Percentiles rank a stretch among this genome's conserved stretches.
Evolutionary conservation across 192 early-diverging fungal genomes (phyloP).

Genomic region (Kappamyces sp.): DNA sequence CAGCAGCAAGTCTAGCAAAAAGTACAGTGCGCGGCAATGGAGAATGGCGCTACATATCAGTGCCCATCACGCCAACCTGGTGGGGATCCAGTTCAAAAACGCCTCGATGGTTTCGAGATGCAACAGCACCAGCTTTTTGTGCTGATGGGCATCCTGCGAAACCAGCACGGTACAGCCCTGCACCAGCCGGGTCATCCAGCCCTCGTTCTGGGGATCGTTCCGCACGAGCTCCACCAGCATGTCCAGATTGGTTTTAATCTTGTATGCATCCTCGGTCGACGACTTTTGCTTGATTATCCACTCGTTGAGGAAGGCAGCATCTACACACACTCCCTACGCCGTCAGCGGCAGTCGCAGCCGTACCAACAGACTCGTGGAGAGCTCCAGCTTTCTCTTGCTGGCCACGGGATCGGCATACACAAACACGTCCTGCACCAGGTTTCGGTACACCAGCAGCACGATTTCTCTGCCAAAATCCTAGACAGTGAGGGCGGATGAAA

Average conservation of each 20-base stretch:
- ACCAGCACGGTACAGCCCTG: slow-evolving; percentile 25
- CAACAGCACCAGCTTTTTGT: slow-evolving; percentile 18
- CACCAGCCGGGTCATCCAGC: slow-evolving; percentile 48
- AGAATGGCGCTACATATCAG: slow-evolving; percentile 20
- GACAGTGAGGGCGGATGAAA: background rate
- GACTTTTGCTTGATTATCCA: background rate
- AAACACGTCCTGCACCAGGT: slow-evolving; percentile 58
- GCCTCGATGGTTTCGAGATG: slow-evolving; percentile 33
- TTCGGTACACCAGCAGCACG: slow-evolving; percentile 42
- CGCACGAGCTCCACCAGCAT: slow-evolving; percentile 39
- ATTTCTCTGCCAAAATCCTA: slow-evolving; percentile 32
- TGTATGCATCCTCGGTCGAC: background rate
- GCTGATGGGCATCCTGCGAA: slow-evolving; percentile 4
- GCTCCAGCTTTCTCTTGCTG: slow-evolving; percentile 46
- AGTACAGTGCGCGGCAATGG: slow-evolving; percentile 17
- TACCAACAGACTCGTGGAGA: slow-evolving; percentile 47
- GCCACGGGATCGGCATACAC: slow-evolving; percentile 57
- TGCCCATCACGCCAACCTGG: slow-evolving; percentile 11
- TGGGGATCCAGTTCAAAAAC: slow-evolving; percentile 22
- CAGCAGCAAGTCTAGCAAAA: slow-evolving; percentile 20
- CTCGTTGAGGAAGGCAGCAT: no score
- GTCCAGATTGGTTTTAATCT: slow-evolving; percentile 18
- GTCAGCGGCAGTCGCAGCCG: slow-evolving; percentile 20
- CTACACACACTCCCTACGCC: background rate
- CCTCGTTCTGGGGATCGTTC: slow-evolving; percentile 46